Base-by-base conservation (phyloP, 345 rosid genomes). In the Murraya paniculata region DNA sequence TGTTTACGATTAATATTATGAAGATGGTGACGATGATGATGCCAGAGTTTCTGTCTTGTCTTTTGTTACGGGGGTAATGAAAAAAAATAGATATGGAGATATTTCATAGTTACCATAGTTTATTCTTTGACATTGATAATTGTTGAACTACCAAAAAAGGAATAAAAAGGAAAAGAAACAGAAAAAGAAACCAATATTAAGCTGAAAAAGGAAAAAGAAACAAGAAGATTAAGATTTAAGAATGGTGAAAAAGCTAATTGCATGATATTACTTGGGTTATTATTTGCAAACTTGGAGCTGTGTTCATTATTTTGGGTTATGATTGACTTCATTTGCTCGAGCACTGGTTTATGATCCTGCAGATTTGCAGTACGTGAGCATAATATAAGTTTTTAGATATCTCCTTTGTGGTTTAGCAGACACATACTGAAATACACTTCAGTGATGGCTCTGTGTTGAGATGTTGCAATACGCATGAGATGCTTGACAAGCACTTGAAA, bases 361-460 rank as follows among this genome's bases (percentile, higher is more conserved):
- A 10, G 16, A 48, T 27, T 55, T 67, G 45, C 31, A 3, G 33
- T n/a, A 71, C 5, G 35, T 77, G 39, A 55, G 58, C 22, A 35
- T 55, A 24, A 24, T 24, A 67, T 53, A 58, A 25, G 38, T 38
- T n/a, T 22, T 71, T 7, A 22, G 62, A 21, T 71, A n/a, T 19
- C 58, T 36, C 39, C 72, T 68, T 76, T 76, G 59, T 73, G 81
- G 50, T 25, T 73, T 77, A 64, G 48, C 86, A 97, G 98, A 93
- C 91, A 79, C 99, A 97, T 78, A 93, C 98, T 48, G 93, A 93
- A 89, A 78, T 94, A 41, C 89, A 86, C 83, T 97, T 91, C 79
- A 94, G 99, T 67, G 79, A 90, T 78, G 87, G 89, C 45, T 82
- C 92, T 68, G 87, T 97, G 68, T 89, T 97, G 80, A 88, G 91